Percentiles rank a stretch among this genome's conserved stretches.
Conservation (phyloP, 345 rosid species). For the Euphorbia pulcherrima region DNA sequence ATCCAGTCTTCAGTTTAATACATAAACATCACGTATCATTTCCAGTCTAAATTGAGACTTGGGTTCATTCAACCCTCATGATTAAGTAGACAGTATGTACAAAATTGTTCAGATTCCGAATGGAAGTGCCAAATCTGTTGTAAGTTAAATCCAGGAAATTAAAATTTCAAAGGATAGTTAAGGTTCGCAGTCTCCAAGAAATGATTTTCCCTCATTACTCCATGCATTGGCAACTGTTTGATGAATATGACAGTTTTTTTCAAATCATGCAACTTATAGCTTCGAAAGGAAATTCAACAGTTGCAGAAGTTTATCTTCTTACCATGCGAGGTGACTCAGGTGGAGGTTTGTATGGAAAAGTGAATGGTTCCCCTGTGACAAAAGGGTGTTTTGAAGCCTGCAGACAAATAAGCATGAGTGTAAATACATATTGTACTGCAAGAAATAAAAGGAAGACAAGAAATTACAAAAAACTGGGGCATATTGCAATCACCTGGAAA, state of each 20-base stretch:
- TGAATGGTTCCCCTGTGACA: conserved; percentile 96
- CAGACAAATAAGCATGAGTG: conserved; percentile 19
- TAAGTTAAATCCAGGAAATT: neutral
- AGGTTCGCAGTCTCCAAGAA: neutral
- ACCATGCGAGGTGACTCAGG: conserved; percentile 84
- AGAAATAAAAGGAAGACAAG: conserved; percentile 3
- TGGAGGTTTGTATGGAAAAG: conserved; percentile 79
- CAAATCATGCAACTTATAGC: neutral
- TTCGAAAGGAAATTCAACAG: conserved; percentile 7
- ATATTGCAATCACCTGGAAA: conserved; percentile 60
- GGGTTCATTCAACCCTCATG: neutral
- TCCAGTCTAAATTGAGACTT: neutral
- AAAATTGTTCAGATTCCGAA: neutral
- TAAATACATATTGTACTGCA: conserved; percentile 8
- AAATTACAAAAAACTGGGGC: conserved; percentile 17
- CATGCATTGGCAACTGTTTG: neutral
- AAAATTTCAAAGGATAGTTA: neutral
- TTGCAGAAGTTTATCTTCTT: conserved; percentile 22
- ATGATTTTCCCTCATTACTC: neutral
- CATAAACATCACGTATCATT: neutral
- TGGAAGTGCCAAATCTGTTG: neutral
- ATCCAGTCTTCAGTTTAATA: neutral
- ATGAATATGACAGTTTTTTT: conserved; percentile 2
- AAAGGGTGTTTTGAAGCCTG: conserved; percentile 99
- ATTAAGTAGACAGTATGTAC: neutral